Evolutionary conservation across 1,284 basidiomycete species (phyloP).

Genomic region (Naganishia sp.): DNA sequence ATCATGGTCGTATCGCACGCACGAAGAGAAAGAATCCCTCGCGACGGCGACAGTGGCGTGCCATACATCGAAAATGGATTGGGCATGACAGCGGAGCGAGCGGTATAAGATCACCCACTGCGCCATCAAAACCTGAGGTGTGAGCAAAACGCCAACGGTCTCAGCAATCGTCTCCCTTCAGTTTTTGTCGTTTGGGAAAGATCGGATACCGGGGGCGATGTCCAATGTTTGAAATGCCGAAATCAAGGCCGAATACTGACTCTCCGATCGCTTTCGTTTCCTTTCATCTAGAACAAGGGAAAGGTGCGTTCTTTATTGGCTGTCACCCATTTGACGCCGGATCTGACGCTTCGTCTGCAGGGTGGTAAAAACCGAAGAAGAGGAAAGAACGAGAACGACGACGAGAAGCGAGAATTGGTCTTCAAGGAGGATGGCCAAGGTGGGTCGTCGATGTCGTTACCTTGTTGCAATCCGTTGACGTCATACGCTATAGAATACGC

Average conservation of each 20-base stretch:
- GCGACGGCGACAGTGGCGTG: too few relatives aligned
- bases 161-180: too few relatives aligned
- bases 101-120: too few relatives aligned
- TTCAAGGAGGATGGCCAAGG: conserved; percentile 98
- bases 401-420: conserved; percentile 96
- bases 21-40: too few relatives aligned
- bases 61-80: too few relatives aligned
- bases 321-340: background rate
- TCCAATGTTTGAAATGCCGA: too few relatives aligned
- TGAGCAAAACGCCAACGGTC: too few relatives aligned
- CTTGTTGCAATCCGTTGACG: background rate
- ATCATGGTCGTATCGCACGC: too few relatives aligned
- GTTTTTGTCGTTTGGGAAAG: too few relatives aligned
- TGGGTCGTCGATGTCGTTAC: conserved; percentile 42
- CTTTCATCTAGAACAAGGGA: conserved; percentile 34
- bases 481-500: conserved; percentile 74
- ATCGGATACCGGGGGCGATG: too few relatives aligned
- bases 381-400: conserved; percentile 99
- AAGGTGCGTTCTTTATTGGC: conserved; percentile 25
- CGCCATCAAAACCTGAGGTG: too few relatives aligned
- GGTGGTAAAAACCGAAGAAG: conserved; percentile 99
- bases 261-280: background rate
- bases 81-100: too few relatives aligned
- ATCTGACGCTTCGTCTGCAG: conserved; percentile 54
- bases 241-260: background rate